Percentiles rank a stretch among this genome's conserved stretches.
phyloP scores from a whole-genome alignment of 495 filamentous ascomycete species.

The Aspergillus campestris region DNA sequence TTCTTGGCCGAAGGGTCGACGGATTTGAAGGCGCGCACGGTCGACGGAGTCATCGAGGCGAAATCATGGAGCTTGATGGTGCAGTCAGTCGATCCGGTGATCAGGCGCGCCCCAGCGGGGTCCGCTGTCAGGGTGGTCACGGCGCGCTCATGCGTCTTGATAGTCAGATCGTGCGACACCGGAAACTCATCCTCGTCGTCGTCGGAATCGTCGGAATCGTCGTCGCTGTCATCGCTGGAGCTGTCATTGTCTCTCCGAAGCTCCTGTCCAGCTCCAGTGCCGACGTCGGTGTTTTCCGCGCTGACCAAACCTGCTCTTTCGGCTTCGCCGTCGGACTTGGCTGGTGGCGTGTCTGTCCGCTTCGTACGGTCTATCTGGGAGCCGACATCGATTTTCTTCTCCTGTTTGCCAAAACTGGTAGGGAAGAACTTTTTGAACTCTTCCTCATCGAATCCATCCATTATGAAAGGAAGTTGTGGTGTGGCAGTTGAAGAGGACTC shows the following conservation, averaged over 20 bases:
- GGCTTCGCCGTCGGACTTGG: slow-evolving; percentile 16
- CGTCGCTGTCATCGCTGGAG: slow-evolving; percentile 26
- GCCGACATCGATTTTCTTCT: slow-evolving; percentile 60
- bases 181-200: slow-evolving; percentile 85
- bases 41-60: slow-evolving; percentile 88
- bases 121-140: slow-evolving; percentile 79
- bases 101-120: slow-evolving; percentile 71
- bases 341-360: slow-evolving; percentile 37
- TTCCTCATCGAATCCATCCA: slow-evolving; percentile 70
- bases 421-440: slow-evolving; percentile 77
- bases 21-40: slow-evolving; percentile 84
- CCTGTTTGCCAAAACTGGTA: slow-evolving; percentile 77
- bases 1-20: slow-evolving; percentile 80
- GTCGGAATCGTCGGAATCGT: slow-evolving; percentile 45
- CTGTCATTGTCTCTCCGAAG: slow-evolving; percentile 12
- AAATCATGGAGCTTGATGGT: slow-evolving; percentile 92
- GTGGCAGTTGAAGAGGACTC: too few relatives aligned
- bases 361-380: slow-evolving; percentile 73
- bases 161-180: slow-evolving; percentile 81
- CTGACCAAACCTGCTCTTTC: slow-evolving; percentile 12
- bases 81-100: slow-evolving; percentile 86
- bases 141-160: slow-evolving; percentile 87
- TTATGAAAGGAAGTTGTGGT: slow-evolving; percentile 10
- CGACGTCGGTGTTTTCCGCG: slow-evolving; percentile 5
- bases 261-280: slow-evolving; percentile 11